phyloP scores from a whole-genome alignment of 176 grass and related monocot genomes.

The Elaeis guineensis region DNA sequence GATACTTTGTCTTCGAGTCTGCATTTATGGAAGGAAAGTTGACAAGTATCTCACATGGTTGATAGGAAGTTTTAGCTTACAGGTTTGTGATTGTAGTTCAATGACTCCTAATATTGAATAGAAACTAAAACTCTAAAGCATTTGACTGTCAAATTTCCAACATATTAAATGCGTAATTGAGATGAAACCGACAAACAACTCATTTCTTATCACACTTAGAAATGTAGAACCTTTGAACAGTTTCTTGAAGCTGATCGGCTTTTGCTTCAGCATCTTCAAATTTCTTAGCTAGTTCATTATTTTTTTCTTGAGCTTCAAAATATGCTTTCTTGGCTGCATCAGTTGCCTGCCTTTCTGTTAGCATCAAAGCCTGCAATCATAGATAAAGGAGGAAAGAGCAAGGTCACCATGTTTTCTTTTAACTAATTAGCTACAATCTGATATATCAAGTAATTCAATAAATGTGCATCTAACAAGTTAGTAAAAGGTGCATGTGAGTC shows the following conservation, averaged over 20 bases:
- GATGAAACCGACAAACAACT: no score
- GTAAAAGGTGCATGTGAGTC: no score
- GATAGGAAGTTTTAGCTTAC: neutral
- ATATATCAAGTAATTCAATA: neutral
- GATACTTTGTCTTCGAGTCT: constrained; percentile 92
- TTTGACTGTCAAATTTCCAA: no score
- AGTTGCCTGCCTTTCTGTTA: constrained; percentile 61
- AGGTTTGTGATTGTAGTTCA: no score
- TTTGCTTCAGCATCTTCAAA: constrained; percentile 71
- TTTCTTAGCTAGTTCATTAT: constrained; percentile 83
- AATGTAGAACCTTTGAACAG: constrained; percentile 52
- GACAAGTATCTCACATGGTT: neutral
- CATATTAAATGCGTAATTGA: no score
- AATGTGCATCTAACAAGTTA: neutral
- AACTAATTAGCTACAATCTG: no score
- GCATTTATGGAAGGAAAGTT: constrained; percentile 22
- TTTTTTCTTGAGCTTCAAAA: constrained; percentile 57
- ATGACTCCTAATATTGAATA: no score
- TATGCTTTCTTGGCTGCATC: constrained; percentile 65
- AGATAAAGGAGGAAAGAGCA: constrained; percentile 1
- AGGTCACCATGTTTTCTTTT: neutral
- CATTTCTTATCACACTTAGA: neutral
- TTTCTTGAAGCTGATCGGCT: constrained; percentile 88
- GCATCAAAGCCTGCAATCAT: constrained; percentile 48
- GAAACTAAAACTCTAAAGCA: no score